Base-by-base conservation (phyloP, 768 basidiomycete species). In the Auriscalpium vulgare region DNA sequence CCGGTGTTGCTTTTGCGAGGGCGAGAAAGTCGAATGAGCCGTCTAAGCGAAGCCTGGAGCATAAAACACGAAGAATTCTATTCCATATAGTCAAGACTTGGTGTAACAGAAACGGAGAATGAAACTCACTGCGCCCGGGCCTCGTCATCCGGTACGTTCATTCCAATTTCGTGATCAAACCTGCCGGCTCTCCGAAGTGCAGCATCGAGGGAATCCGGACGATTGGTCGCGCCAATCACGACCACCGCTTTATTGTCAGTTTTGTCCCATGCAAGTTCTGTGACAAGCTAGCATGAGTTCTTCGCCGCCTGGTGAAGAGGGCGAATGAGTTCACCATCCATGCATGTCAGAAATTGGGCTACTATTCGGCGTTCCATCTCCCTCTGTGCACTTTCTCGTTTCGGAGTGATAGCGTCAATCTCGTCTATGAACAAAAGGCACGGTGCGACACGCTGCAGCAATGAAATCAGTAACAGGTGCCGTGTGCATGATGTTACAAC, bases 351-450 rank as follows among this genome's bases (percentile, higher is more conserved):
- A 61, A 99, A 90, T 68, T 99, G 97, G 0, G 95, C 95, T 10
- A 99, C 95, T 51, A 99, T 98, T 11, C 97, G 80, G 47, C 95
- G 74, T 66, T 98, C 97, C 97, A 97, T 98, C 72, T 98, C 97
- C 55, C 95, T 78, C 65, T 99, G 97, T 0, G 97, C 95, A 63
- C 90, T 97, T 71, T 99, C 97, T 57, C 97, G 77, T 72, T 98
- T 99, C 0, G 94, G 94, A 0, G 95, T 97, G 59, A 99, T 95
- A 8, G 95, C 92, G 65, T 98, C 95, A 17, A 98, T 97, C 68
- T 98, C 97, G 68, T 99, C 95, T 46, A 99, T 91, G 72, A 98
- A 98, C 9, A 99, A 71, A 1, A 99, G 75, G 65, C 94, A 97
- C 0, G 95, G 97, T 0, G 97, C 94, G 8, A 89, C 78, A 57